A percentile compares a stretch with the other conserved stretches of the same genome.
Evolutionary conservation across 768 basidiomycete species (phyloP).

Genomic region (Pleurotus citrinopileatus): DNA sequence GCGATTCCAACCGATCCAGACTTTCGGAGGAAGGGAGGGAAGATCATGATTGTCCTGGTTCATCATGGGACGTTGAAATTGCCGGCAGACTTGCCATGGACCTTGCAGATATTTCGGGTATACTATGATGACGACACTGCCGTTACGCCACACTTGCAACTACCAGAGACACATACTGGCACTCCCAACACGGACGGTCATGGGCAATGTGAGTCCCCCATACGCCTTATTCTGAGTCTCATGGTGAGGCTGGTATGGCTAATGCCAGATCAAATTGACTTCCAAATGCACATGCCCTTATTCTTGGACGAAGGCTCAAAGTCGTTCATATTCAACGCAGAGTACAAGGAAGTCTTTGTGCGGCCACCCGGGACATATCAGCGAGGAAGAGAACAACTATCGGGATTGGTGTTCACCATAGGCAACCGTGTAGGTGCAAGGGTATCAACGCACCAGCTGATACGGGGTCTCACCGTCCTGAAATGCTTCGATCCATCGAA

Average conservation of each 20-base stretch:
- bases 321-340: not conserved
- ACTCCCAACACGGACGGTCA: not conserved
- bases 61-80: constrained; percentile 1
- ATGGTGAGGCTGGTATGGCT: not conserved
- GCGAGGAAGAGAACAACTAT: not conserved
- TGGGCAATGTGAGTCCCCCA: not conserved
- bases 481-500: not conserved
- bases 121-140: not conserved
- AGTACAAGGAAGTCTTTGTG: not conserved
- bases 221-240: not conserved
- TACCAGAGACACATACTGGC: not conserved
- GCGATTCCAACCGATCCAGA: not conserved
- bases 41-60: not conserved
- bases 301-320: not conserved
- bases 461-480: not conserved
- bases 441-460: not conserved
- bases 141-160: not conserved
- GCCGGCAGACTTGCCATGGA: not conserved
- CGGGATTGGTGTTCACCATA: not conserved
- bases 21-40: not conserved
- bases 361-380: not conserved
- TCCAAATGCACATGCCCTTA: not conserved
- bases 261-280: not conserved
- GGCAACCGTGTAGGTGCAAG: not conserved
- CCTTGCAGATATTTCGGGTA: not conserved